Evolutionary conservation across 2,329 filamentous ascomycete genomes (phyloP), one percentile per base, ranked within the genome.

Genomic region (Chaetomiaceae sp.): DNA sequence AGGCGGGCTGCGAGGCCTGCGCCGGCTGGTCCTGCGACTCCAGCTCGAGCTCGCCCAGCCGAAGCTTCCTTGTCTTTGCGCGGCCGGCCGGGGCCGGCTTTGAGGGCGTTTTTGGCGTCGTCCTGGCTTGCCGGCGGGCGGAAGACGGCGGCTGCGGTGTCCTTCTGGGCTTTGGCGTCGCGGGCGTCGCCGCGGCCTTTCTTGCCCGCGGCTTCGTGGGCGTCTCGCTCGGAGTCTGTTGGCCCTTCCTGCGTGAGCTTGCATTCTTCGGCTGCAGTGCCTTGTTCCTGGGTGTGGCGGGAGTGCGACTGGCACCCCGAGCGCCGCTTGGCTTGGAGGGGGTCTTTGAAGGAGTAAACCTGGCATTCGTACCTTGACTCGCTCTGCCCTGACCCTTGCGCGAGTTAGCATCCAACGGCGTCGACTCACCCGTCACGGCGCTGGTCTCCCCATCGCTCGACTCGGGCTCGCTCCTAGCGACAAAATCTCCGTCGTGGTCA

Each of bases 401-500:
- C 31, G 39, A 45, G 49, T 59, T 59, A 56, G 52, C 27, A 23
- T 46, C 47, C n/a, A 42, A 45, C 20, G 51, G 47, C 25, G 19
- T 51, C 17, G 42, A 55, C 55, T 61, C 53, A 55, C 51, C 53
- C 29, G 54, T 53, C 9, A 36, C n/a, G 31, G 44, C 22, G 7
- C n/a, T n/a, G n/a, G 49, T 45, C 15, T 42, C 58, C 33, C 61
- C 64, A 20, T 59, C 63, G 29, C 56, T 62, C n/a, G 61, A 57
- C 17, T 64, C 63, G 31, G 55, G 53, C 9, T 59, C 64, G 29
- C 59, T 63, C 31, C 60, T 63, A 17, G 61, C 63, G 23, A 61
- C 53, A 19, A 66, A 67, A 25, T 67, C 64, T 8, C 51, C 64
- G 44, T 66, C 68, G 22, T 52, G 56, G 15, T 61, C 60, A 7